These are phyloP conservation scores for Flaveria sonorensis DNA, from an alignment of 129 eudicot genomes.

Conservation along the genomic window DNA sequence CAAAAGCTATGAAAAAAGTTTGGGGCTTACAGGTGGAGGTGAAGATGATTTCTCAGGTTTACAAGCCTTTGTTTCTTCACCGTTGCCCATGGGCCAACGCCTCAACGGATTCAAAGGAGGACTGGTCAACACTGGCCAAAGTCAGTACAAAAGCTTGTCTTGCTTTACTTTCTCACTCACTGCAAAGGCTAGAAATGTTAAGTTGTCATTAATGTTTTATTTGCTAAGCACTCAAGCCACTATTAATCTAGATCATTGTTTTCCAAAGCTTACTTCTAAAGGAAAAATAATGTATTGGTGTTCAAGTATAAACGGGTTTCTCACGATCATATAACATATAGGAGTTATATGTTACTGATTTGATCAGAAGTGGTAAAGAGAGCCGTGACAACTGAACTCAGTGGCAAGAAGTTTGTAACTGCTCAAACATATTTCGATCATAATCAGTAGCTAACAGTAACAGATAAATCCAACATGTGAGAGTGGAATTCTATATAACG, in stretches of 20 bases:
- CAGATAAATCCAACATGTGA: not conserved
- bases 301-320: conserved; percentile 7
- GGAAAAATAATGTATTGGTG: not conserved
- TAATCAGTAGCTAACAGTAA: conserved; percentile 3
- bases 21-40: conserved; percentile 53
- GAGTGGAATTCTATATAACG: not conserved
- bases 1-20: not conserved
- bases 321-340: not conserved
- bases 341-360: not conserved
- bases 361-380: not conserved
- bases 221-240: not conserved
- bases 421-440: not conserved
- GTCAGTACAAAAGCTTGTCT: conserved; percentile 24
- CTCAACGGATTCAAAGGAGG: conserved; percentile 22
- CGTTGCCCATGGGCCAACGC: conserved; percentile 52
- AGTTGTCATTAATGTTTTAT: not conserved
- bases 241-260: not conserved
- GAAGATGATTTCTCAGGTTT: conserved; percentile 62
- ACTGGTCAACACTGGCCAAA: conserved; percentile 14
- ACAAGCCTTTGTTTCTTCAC: conserved; percentile 54
- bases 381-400: not conserved
- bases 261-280: not conserved
- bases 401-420: not conserved
- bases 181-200: conserved; percentile 24
- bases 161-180: conserved; percentile 14